Evolutionary conservation across 1,139 yeast genomes (phyloP), one percentile per base, ranked within the genome.

Genomic region (Debaryomyces coudertii): DNA sequence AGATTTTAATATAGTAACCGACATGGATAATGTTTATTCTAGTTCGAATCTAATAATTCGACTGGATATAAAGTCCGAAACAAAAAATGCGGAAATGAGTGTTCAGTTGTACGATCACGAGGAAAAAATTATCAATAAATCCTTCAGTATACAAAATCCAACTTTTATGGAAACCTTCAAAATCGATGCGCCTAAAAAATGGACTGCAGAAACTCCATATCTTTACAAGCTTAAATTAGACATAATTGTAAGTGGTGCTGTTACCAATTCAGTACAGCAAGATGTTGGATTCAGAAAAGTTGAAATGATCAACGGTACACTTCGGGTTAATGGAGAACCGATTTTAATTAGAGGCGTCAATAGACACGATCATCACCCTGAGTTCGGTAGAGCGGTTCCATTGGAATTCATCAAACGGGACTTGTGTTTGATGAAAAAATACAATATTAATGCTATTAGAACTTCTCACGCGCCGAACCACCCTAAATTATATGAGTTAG

Each of bases 151-250:
- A 22, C 25, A 15, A 15, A 25, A 12, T 18, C 24, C 33, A 22
- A 23, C 33, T n/a, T 46, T 46, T 16, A 20, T 12, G 28, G 36
- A n/a, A 36, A 30, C 15, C 63, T 68, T 0, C 22, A 33, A 2
- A 58, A 61, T 39, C n/a, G n/a, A n/a, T n/a, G n/a, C n/a, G n/a
- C n/a, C n/a, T n/a, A n/a, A n/a, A n/a, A n/a, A n/a, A n/a, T 68
- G 73, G 73, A 60, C 64, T 1, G 72, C 73, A 0, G 73, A 68
- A 47, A 45, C 55, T 4, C 73, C 73, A 3, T 40, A 55, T 41
- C 52, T 68, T n/a, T 68, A 68, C 49, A 34, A 41, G 2, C 50
- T 65, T 14, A 44, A 49, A n/a, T 33, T 63, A 23, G 36, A 44
- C 7, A 34, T 61, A 12, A 14, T 36, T 2, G 42, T 38, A 11